Conservation (phyloP, 2,329 filamentous ascomycete species). For the Fusarium beomiforme region DNA sequence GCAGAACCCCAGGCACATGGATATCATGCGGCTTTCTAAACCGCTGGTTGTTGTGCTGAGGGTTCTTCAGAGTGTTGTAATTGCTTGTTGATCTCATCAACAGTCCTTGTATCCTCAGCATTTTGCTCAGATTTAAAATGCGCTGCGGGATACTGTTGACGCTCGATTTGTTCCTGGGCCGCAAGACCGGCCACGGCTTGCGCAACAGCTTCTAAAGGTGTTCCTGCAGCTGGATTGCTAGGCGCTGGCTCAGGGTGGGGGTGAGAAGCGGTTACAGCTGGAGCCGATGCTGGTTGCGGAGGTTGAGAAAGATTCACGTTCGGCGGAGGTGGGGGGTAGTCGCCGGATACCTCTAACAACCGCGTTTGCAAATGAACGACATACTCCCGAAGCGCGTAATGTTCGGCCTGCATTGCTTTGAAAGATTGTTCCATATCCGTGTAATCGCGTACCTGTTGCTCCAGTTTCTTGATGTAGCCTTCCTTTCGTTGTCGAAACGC, state of each 20-base stretch:
- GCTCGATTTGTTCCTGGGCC: constrained; percentile 54
- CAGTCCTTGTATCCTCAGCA: constrained; percentile 57
- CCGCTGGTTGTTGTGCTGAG: constrained; percentile 28
- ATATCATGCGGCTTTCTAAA: constrained; percentile 33
- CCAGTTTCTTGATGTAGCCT: constrained; percentile 96
- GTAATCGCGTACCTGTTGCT: constrained; percentile 89
- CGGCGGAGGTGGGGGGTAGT: constrained; percentile 84
- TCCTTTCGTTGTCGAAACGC: constrained; percentile 98
- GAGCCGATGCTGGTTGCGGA: constrained; percentile 36
- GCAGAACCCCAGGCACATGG: constrained; percentile 9
- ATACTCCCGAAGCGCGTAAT: constrained; percentile 91
- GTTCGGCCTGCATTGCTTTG: constrained; percentile 86
- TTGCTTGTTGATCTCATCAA: constrained; percentile 66
- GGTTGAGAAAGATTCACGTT: constrained; percentile 73
- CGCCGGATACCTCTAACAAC: constrained; percentile 83
- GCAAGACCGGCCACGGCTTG: constrained; percentile 59
- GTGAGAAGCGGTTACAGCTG: constrained; percentile 29
- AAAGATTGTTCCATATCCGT: constrained; percentile 78
- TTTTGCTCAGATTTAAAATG: constrained; percentile 51
- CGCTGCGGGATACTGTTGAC: constrained; percentile 47
- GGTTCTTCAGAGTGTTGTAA: constrained; percentile 57
- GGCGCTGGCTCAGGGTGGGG: constrained; percentile 38
- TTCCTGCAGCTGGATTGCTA: constrained; percentile 45
- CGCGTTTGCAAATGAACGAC: constrained; percentile 89
- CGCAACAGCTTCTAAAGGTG: constrained; percentile 60